Conservation (phyloP, 2,329 filamentous ascomycete species). For the Cladobotryum mycophilum region DNA sequence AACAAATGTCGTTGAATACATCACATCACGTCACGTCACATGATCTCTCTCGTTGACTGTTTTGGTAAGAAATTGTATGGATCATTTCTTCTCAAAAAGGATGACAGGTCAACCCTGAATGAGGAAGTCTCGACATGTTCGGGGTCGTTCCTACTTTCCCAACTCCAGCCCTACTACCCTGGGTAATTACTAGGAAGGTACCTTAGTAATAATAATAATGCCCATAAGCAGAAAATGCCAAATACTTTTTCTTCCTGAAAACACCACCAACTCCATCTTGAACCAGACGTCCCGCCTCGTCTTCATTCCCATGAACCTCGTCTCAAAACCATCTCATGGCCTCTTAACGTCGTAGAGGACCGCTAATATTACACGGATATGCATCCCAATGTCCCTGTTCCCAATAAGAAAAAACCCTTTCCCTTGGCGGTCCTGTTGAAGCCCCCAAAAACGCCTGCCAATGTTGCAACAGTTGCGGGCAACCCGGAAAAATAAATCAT, state of each 20-base stretch:
- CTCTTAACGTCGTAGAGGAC: constrained; percentile 8
- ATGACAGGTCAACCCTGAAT: constrained; percentile 6
- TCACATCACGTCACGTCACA: no score
- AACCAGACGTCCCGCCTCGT: background rate
- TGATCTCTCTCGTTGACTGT: no score
- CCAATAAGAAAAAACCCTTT: background rate
- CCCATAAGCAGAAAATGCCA: background rate
- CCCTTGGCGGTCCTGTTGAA: background rate
- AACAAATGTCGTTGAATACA: no score
- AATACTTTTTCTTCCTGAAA: constrained; percentile 3
- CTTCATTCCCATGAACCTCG: background rate
- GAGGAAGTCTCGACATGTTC: constrained; percentile 5
- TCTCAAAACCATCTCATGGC: background rate
- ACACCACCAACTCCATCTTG: background rate
- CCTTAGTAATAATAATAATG: no score
- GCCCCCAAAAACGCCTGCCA: constrained; percentile 11
- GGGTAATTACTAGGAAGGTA: constrained; percentile 5
- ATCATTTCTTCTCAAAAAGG: constrained; percentile 10
- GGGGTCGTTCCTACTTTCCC: constrained; percentile 7
- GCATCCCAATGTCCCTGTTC: constrained; percentile 1
- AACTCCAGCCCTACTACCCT: constrained; percentile 10
- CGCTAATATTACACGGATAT: constrained; percentile 10
- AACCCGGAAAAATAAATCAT: constrained; percentile 4
- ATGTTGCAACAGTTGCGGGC: constrained; percentile 5
- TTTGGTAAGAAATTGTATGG: constrained; percentile 5